These are phyloP conservation scores for Phytophthora rubi DNA, from an alignment of 352 stramenopile species.

Conservation along the genomic window DNA sequence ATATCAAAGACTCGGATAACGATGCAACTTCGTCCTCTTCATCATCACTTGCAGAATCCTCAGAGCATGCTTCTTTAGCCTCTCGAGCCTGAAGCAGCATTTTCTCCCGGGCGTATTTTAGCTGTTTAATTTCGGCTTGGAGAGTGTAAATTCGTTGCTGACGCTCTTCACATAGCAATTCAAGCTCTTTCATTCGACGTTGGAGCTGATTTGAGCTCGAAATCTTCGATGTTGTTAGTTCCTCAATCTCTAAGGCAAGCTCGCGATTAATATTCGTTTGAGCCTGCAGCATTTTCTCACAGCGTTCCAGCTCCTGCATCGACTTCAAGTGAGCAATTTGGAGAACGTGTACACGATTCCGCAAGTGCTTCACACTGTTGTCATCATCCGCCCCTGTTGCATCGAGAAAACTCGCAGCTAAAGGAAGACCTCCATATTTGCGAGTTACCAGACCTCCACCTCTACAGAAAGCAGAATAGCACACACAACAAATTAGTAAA, in stretches of 20 bases:
- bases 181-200: constrained; percentile 85
- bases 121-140: constrained; percentile 88
- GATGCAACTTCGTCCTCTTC: constrained; percentile 58
- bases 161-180: constrained; percentile 82
- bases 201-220: constrained; percentile 76
- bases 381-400: constrained; percentile 21
- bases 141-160: constrained; percentile 83
- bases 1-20: constrained; percentile 69
- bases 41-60: constrained; percentile 47
- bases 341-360: constrained; percentile 86
- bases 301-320: constrained; percentile 91
- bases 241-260: constrained; percentile 91
- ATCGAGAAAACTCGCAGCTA: constrained; percentile 33
- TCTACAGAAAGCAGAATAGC: constrained; percentile 26
- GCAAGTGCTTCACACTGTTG: constrained; percentile 63
- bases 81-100: constrained; percentile 40
- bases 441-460: constrained; percentile 38
- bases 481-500: constrained; percentile 8
- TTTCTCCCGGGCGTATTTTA: constrained; percentile 81
- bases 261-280: constrained; percentile 96
- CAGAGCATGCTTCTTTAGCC: constrained; percentile 27
- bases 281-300: constrained; percentile 94
- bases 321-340: constrained; percentile 91
- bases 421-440: constrained; percentile 40
- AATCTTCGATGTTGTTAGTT: constrained; percentile 79